Base-by-base conservation (phyloP, 1,284 basidiomycete genomes). In the Leccinum subrobustum region DNA sequence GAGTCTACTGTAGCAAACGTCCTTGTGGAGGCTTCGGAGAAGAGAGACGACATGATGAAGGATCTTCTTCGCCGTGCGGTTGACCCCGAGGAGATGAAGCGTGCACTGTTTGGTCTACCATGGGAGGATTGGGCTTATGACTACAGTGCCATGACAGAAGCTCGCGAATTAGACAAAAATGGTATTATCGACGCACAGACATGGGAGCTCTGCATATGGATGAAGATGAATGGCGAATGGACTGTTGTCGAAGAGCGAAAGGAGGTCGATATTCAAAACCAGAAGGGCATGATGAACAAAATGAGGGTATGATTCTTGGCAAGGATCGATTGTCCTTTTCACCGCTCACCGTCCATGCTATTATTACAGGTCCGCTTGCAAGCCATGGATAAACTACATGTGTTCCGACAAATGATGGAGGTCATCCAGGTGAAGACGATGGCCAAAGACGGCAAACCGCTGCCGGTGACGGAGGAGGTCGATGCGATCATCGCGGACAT, bases 91-190 rank as follows among this genome's bases (percentile, higher is more conserved):
- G 69, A 72, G 57, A 64, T 74, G 57, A 74, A 71, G 7, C 63
- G 62, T 1, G 37, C 58, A 4, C 18, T 54, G 6, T 65, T 70
- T 58, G 73, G 71, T 37, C 59, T 73, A 27, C 73, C 71, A 25
- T 75, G 71, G 71, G 71, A 75, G 53, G 71, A 75, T 52, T 73
- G 73, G 71, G 42, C 42, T 4, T 69, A 75, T 31, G 73, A 73
- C 63, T 71, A 71, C 53, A 63, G 50, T 37, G 73, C 70, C 4
- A 74, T 74, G 72, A 62, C 62, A 6, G 60, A 63, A 11, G 71
- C 73, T 2, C 58, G 53, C 16, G 67, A 74, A 31, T 44, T 64
- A 35, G 60, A 65, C 50, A 64, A 64, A 42, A 61, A 58, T 12
- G 70, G 68, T 1, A 9, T 61, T 14, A 66, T 73, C 8, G 29